Evolutionary conservation across 116 monocot genomes (phyloP).

Genomic region (Phalaenopsis hybrid): DNA sequence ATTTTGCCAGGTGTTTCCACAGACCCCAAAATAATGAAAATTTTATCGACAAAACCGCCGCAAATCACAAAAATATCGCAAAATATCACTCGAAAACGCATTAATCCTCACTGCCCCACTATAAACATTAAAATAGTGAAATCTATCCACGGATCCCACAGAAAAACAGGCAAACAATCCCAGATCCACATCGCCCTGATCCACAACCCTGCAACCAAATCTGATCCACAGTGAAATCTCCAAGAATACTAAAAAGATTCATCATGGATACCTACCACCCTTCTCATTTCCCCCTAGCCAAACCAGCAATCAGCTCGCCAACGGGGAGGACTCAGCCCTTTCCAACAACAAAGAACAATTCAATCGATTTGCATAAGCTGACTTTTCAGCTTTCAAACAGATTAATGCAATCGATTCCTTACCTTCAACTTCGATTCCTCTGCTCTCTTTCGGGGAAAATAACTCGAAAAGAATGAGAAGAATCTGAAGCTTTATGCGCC

Average conservation of each 20-base stretch:
- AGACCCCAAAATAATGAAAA: neutral
- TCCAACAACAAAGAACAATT: neutral
- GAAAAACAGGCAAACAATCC: neutral
- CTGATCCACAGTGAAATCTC: neutral
- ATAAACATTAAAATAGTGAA: neutral
- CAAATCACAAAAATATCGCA: neutral
- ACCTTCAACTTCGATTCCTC: neutral
- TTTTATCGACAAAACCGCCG: neutral
- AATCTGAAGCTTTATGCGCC: neutral
- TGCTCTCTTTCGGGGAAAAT: neutral
- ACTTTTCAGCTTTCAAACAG: neutral
- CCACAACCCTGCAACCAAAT: neutral
- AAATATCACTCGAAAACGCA: neutral
- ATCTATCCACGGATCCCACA: neutral
- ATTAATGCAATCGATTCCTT: neutral
- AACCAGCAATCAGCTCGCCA: neutral
- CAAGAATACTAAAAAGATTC: neutral
- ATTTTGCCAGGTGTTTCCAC: neutral
- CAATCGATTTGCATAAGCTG: neutral
- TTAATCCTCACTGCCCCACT: neutral
- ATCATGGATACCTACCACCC: neutral
- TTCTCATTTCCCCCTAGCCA: neutral
- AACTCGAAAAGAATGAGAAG: neutral
- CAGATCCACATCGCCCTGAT: neutral
- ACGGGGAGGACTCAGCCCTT: neutral